Percentiles rank a stretch among this genome's conserved stretches.
These are phyloP conservation scores for Leccinum subatratum DNA, from an alignment of 1,284 basidiomycete genomes.

Conservation along the genomic window DNA sequence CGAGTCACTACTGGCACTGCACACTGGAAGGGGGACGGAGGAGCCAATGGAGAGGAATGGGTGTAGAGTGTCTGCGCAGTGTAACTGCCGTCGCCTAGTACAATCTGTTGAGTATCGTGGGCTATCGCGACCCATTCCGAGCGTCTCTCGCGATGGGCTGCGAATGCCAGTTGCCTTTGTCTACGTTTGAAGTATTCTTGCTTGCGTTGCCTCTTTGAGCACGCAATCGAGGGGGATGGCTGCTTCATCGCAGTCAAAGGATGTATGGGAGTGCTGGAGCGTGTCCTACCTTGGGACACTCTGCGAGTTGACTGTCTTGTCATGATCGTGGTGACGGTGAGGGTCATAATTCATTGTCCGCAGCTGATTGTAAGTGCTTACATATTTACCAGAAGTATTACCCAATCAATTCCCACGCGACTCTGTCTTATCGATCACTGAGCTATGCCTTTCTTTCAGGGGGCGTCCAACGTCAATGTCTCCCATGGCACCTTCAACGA, in stretches of 20 bases:
- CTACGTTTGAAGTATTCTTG: constrained; percentile 23
- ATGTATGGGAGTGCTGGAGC: constrained; percentile 19
- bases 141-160: constrained; percentile 25
- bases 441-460: constrained; percentile 27
- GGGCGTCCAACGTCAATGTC: constrained; percentile 18
- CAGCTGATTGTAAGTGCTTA: constrained; percentile 15
- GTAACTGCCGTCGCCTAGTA: constrained; percentile 46
- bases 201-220: constrained; percentile 23
- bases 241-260: constrained; percentile 27
- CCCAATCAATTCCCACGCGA: constrained; percentile 6
- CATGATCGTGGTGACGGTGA: constrained; percentile 18
- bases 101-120: constrained; percentile 39
- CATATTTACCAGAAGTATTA: constrained; percentile 6
- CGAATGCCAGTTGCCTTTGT: constrained; percentile 21
- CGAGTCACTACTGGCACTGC: constrained; percentile 8
- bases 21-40: constrained; percentile 22
- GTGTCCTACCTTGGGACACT: constrained; percentile 28
- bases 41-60: constrained; percentile 20
- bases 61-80: constrained; percentile 34
- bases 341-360: background rate
- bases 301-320: constrained; percentile 21
- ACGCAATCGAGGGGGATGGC: constrained; percentile 15
- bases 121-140: constrained; percentile 34
- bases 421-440: constrained; percentile 1
- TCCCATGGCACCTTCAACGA: constrained; percentile 23